phyloP scores from a whole-genome alignment of 2,329 filamentous ascomycete species.

The Beauveria sp. region DNA sequence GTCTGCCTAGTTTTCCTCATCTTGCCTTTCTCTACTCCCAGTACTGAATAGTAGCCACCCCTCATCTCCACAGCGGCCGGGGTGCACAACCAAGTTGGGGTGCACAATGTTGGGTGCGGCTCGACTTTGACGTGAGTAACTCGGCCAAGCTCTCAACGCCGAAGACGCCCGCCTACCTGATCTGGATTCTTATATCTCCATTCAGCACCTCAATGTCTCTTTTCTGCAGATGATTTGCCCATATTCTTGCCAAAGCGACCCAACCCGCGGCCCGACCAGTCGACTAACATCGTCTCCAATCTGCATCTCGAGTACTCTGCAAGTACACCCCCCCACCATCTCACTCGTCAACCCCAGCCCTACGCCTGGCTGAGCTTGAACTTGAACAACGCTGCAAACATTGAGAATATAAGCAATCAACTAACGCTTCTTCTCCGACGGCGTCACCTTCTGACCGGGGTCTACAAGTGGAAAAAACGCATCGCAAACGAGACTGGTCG shows the following conservation, averaged over 20 bases:
- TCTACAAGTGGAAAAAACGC: conserved; percentile 3
- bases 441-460: conserved; percentile 1
- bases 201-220: not conserved
- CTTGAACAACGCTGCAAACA: conserved; percentile 5
- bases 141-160: not conserved
- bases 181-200: conserved; percentile 7
- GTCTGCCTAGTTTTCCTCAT: not conserved
- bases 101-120: not conserved
- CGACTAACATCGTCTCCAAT: conserved; percentile 4
- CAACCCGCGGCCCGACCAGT: not conserved
- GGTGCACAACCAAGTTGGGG: not conserved
- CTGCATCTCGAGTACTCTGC: not conserved
- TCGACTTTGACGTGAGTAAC: not conserved
- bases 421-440: not conserved
- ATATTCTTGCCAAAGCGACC: not conserved
- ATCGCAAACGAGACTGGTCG: not conserved
- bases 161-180: not conserved
- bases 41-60: not conserved
- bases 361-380: not conserved
- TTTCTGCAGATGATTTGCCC: not conserved
- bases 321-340: conserved; percentile 6
- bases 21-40: not conserved
- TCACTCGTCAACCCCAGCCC: not conserved
- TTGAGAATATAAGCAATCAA: conserved; percentile 3
- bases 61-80: not conserved